A percentile compares a stretch with the other conserved stretches of the same genome.
Evolutionary conservation across 441 rosid genomes (phyloP).

Genomic region (Bruguiera hainesii): DNA sequence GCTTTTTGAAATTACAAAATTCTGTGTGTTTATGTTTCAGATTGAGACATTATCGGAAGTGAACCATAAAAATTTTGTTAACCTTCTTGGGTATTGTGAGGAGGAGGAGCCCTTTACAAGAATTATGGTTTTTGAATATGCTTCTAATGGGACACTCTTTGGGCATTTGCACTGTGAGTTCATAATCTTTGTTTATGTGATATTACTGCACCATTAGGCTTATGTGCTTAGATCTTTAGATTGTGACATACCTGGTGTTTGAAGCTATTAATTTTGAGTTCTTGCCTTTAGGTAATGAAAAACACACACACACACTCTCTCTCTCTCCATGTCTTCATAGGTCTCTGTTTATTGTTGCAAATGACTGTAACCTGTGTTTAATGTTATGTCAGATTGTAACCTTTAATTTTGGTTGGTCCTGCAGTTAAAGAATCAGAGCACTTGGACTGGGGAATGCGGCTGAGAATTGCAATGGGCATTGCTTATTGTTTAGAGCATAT

Average conservation of each 20-base stretch:
- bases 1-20: constrained; percentile 13
- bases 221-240: not conserved
- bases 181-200: constrained; percentile 24
- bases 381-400: constrained; percentile 12
- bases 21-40: constrained; percentile 38
- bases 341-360: not conserved
- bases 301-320: not conserved
- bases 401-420: constrained; percentile 14
- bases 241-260: not conserved
- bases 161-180: constrained; percentile 80
- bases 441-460: constrained; percentile 69
- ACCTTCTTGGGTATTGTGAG: constrained; percentile 67
- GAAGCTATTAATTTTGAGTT: constrained; percentile 9
- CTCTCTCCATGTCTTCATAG: not conserved
- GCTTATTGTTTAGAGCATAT: constrained; percentile 80
- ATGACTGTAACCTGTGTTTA: not conserved
- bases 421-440: constrained; percentile 72
- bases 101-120: constrained; percentile 66
- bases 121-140: constrained; percentile 83
- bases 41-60: constrained; percentile 60
- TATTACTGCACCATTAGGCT: not conserved
- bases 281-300: not conserved
- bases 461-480: constrained; percentile 67
- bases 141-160: constrained; percentile 76
- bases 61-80: constrained; percentile 78